Base-by-base conservation (phyloP, 176 grass and related monocot genomes). In the Juncus effusus region DNA sequence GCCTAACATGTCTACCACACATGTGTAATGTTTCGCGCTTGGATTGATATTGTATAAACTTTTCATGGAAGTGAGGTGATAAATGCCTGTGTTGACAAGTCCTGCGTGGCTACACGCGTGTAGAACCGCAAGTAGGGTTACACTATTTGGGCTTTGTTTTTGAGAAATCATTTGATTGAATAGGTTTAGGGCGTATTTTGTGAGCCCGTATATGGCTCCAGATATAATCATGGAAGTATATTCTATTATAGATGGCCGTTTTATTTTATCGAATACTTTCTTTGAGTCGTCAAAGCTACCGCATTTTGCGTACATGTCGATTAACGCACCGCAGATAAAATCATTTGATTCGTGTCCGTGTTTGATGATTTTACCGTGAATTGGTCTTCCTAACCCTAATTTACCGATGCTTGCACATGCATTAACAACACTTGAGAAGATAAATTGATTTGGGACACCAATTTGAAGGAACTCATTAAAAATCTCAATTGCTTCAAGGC, bases 231-330 rank as follows among this genome's bases (percentile, higher is more conserved):
- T 90, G 55, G 90, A 82, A 42, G 86, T 90, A 79, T 72, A 90
- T 42, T 77, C 68, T 14, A 95, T 59, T 45, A 95, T 49, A 7
- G 90, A 90, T 2, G 66, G 80, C 2, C 28, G 59, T n/a, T 63
- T 11, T 10, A 95, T 95, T 61, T 39, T 74, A 80, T 87, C 64
- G 0, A 90, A 95, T 59, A 84, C 84, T 72, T 77, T 87, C 13
- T 41, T 81, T 50, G 88, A 81, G 41, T 79, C 56, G 14, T 81
- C 75, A 4, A 87, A 80, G 57, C 40, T 76, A 58, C 84, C 88
- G 3, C 84, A 91, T 70, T 91, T 91, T 11, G 80, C 77, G 58
- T 91, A 91, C 88, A 91, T 91, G 61, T 91, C 84, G 40, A 91
- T 76, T 67, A 91, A 42, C 54, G 80, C 74, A 39, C 74, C 71